Evolutionary conservation across 495 filamentous ascomycete genomes (phyloP).

Genomic region (Choiromyces venosus): DNA sequence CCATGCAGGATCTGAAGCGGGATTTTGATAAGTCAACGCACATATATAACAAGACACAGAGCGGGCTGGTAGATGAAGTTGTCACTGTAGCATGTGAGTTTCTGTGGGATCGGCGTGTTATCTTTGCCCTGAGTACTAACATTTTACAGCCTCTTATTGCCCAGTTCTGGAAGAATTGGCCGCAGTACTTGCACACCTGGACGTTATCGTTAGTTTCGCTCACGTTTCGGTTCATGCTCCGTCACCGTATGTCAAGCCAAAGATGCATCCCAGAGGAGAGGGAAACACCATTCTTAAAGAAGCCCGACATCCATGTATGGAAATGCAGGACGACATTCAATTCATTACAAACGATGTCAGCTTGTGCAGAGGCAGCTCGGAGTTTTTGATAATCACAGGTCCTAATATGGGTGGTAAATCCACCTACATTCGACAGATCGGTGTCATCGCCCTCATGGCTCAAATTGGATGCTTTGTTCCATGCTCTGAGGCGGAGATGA

Average conservation of each 20-base stretch:
- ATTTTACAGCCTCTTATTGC: slow-evolving; percentile 67
- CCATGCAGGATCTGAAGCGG: slow-evolving; percentile 73
- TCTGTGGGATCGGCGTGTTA: neutral
- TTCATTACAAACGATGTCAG: slow-evolving; percentile 98
- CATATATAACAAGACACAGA: slow-evolving; percentile 94
- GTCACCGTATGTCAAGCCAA: slow-evolving; percentile 81
- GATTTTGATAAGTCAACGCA: slow-evolving; percentile 92
- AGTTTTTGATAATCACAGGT: slow-evolving; percentile 95
- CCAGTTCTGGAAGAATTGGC: slow-evolving; percentile 89
- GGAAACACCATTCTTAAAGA: slow-evolving; percentile 89
- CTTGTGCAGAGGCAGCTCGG: slow-evolving; percentile 70
- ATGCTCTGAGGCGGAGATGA: slow-evolving; percentile 80
- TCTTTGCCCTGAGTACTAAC: neutral
- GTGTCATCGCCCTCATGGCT: slow-evolving; percentile 95
- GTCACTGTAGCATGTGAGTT: slow-evolving; percentile 65
- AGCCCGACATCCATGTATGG: slow-evolving; percentile 96
- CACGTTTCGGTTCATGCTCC: slow-evolving; percentile 93
- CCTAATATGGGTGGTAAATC: slow-evolving; percentile 99
- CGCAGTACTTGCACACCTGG: slow-evolving; percentile 82
- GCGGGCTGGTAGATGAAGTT: slow-evolving; percentile 84
- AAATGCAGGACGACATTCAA: slow-evolving; percentile 96
- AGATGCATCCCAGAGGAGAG: slow-evolving; percentile 81
- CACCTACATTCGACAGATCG: slow-evolving; percentile 96
- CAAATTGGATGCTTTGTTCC: slow-evolving; percentile 97
- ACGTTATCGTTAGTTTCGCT: slow-evolving; percentile 93